Evolutionary conservation across 192 early-diverging fungal species (phyloP), one percentile per base, ranked within the genome.

Genomic region (Linnemannia hyalina): DNA sequence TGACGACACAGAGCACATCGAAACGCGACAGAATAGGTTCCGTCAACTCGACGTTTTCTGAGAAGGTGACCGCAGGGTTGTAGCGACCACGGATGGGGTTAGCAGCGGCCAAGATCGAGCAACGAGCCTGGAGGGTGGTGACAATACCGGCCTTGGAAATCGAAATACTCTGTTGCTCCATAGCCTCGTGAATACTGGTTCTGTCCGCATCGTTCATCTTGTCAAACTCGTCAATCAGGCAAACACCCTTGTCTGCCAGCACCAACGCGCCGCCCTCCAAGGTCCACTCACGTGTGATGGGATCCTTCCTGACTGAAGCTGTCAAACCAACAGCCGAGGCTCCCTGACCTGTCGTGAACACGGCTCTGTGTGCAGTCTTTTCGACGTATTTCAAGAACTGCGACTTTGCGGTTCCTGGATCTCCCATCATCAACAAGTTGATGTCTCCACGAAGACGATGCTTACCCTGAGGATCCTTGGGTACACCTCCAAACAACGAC

Each of bases 11-110:
- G 1, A 99, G 92, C 3, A 98, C 93, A 90, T 99, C 98, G 77
- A 99, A 99, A 85, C 98, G 97, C 35, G 98, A 99, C 81, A 99
- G 82, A 81, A 99, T 99, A 23, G 98, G 98, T 82, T 99, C 98
- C 0, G 98, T 99, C 78, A 99, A 90, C 88, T 99, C 97, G 29
- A 99, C 98, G 81, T 99, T 99, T 87, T 97, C 95, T 47, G 96
- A 96, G 76, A 99, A 98, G 0, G 97, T 95, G 29, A 98, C 92
- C 54, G 95, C 94, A n/a, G 96, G 92, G 77, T 96, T 95, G 89
- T 97, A 97, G 54, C 96, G 93, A 68, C 96, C 96, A 57, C 95
- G 92, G 68, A 96, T 94, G 46, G 96, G 95, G 81, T 97, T 97
- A 77, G 95, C 95, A 16, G 95, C 96, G 2, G 95, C 95, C 22